Evolutionary conservation across 2,329 filamentous ascomycete species (phyloP).

Genomic region (Cyanodermella asteris): DNA sequence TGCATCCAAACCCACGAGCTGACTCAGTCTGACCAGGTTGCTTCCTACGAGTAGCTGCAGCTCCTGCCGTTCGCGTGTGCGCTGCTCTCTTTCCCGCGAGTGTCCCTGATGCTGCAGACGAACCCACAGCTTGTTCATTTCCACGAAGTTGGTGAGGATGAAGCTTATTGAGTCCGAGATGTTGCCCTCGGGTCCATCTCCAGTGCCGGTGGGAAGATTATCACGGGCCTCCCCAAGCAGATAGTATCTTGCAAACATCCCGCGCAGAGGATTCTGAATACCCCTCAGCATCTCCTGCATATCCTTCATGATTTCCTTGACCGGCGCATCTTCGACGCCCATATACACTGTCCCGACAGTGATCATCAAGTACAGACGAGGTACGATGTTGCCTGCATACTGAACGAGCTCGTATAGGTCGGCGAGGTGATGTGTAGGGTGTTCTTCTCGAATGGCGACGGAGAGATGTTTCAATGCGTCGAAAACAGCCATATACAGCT

Average conservation of each 20-base stretch:
- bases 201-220: constrained; percentile 55
- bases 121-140: constrained; percentile 99
- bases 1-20: constrained; percentile 80
- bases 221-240: constrained; percentile 87
- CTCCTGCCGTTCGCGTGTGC: constrained; percentile 86
- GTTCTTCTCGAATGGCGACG: constrained; percentile 88
- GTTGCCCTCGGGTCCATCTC: constrained; percentile 86
- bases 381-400: constrained; percentile 94
- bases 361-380: constrained; percentile 93
- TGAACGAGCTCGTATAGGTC: constrained; percentile 96
- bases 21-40: constrained; percentile 85
- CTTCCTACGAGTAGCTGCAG: constrained; percentile 87
- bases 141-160: constrained; percentile 92
- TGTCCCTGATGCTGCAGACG: constrained; percentile 92
- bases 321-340: constrained; percentile 90
- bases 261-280: constrained; percentile 88
- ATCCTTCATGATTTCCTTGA: constrained; percentile 99
- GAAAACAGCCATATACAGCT: constrained; percentile 98
- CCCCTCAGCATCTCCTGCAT: constrained; percentile 99
- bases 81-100: constrained; percentile 77
- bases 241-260: constrained; percentile 88
- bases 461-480: constrained; percentile 92
- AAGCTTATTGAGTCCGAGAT: constrained; percentile 96
- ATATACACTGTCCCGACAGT: constrained; percentile 98
- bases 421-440: constrained; percentile 92